These are phyloP conservation scores for Bruguiera sexangula DNA, from an alignment of 345 rosid genomes.

Conservation along the genomic window DNA sequence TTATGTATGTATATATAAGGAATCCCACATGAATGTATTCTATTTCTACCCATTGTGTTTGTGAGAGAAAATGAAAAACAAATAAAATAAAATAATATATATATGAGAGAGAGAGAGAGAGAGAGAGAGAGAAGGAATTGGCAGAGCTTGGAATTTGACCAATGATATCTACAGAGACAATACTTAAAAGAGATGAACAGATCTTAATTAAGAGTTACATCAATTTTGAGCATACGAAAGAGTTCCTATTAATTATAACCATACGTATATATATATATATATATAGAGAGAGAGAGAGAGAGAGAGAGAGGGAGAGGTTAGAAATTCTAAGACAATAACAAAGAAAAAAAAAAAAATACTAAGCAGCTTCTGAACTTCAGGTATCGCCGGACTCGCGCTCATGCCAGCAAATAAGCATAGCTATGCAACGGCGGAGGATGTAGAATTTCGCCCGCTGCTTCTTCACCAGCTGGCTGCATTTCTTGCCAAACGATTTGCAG, in stretches of 20 bases:
- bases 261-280: background rate
- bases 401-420: conserved; percentile 70
- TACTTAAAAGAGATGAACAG: too few relatives aligned
- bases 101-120: too few relatives aligned
- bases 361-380: background rate
- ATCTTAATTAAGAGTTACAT: too few relatives aligned
- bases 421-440: conserved; percentile 77
- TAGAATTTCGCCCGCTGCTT: conserved; percentile 74
- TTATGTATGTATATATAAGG: too few relatives aligned
- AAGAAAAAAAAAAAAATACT: background rate
- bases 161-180: too few relatives aligned
- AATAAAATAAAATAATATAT: too few relatives aligned
- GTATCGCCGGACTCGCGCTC: conserved; percentile 32
- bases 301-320: background rate
- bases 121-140: too few relatives aligned
- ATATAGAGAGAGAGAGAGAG: background rate
- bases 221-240: background rate
- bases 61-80: too few relatives aligned
- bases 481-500: conserved; percentile 57
- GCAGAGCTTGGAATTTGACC: too few relatives aligned
- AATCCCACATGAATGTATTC: too few relatives aligned
- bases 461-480: conserved; percentile 75
- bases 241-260: conserved; percentile 17
- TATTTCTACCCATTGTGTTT: too few relatives aligned
- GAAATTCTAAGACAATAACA: background rate